phyloP scores from a whole-genome alignment of 495 filamentous ascomycete species.

The Penicillium bialowiezense region DNA sequence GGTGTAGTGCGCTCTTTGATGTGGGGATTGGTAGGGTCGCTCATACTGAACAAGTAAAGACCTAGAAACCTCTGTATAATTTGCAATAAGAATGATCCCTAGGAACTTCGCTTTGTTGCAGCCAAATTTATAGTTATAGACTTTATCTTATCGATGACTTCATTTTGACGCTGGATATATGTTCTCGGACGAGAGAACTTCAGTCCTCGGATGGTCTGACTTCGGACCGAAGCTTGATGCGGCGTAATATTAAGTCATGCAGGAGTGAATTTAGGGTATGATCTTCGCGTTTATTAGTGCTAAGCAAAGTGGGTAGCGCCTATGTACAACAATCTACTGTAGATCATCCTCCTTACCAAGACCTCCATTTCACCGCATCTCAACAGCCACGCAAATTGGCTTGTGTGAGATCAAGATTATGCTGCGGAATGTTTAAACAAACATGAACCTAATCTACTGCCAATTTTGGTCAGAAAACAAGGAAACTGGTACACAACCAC shows the following conservation, averaged over 20 bases:
- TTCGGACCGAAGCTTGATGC: background rate
- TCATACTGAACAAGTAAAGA: conserved; percentile 30
- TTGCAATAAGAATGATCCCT: too few species aligned
- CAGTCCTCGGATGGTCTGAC: background rate
- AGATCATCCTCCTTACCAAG: too few species aligned
- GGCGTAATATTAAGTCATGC: background rate
- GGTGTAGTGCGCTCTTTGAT: conserved; percentile 54
- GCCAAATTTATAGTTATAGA: conserved; percentile 8
- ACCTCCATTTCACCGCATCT: too few species aligned
- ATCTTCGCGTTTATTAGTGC: background rate
- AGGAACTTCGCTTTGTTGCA: background rate
- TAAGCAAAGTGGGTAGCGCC: background rate
- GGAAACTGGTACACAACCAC: too few species aligned
- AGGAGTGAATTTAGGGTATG: background rate
- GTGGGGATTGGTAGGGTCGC: conserved; percentile 57
- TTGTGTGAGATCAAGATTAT: too few species aligned
- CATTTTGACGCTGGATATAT: conserved; percentile 24
- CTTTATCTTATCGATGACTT: conserved; percentile 25
- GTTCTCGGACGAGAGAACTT: conserved; percentile 14
- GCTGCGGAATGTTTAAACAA: too few species aligned
- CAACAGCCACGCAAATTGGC: too few species aligned
- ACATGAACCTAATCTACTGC: too few species aligned
- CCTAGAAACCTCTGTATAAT: too few species aligned
- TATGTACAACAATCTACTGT: too few species aligned
- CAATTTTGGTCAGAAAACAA: too few species aligned